Conservation (phyloP, 306 rosid genomes). For the Rosa chinensis region DNA sequence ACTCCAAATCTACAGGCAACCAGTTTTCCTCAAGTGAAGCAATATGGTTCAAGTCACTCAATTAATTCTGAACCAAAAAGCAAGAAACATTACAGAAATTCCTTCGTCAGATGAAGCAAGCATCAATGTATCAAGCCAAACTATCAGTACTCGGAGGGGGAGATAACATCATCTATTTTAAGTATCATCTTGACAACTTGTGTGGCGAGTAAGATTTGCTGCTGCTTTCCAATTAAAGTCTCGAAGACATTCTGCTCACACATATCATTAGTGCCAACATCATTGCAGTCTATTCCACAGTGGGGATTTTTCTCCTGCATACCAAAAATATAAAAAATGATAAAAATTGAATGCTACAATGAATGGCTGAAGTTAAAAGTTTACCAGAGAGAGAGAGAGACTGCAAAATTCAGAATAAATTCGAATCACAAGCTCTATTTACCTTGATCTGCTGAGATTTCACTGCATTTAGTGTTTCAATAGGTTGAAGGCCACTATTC, state of each 20-base stretch:
- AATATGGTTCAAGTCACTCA: slow-evolving; percentile 19
- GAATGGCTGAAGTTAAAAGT: not conserved
- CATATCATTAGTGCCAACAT: slow-evolving; percentile 91
- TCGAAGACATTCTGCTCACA: slow-evolving; percentile 85
- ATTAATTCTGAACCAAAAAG: slow-evolving; percentile 20
- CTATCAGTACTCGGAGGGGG: slow-evolving; percentile 62
- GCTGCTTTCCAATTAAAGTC: slow-evolving; percentile 94
- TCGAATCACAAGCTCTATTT: not conserved
- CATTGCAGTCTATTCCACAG: slow-evolving; percentile 91
- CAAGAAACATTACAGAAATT: slow-evolving; percentile 22
- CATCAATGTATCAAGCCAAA: slow-evolving; percentile 7
- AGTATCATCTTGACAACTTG: slow-evolving; percentile 98
- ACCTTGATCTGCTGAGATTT: slow-evolving; percentile 97
- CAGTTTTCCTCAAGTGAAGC: slow-evolving; percentile 23
- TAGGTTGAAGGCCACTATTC: slow-evolving; percentile 96
- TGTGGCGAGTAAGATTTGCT: slow-evolving; percentile 86
- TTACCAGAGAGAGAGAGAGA: not conserved
- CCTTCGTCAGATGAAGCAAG: slow-evolving; percentile 11
- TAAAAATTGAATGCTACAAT: not conserved
- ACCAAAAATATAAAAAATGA: slow-evolving; percentile 18
- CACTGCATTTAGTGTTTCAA: slow-evolving; percentile 90
- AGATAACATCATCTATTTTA: slow-evolving; percentile 92
- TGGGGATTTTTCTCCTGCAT: slow-evolving; percentile 74
- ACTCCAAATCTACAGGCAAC: slow-evolving; percentile 37
- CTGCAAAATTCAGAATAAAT: not conserved